A percentile compares a stretch with the other conserved stretches of the same genome.
Evolutionary conservation across 2,329 filamentous ascomycete species (phyloP).

Genomic region (Diaporthe citrichinensis): DNA sequence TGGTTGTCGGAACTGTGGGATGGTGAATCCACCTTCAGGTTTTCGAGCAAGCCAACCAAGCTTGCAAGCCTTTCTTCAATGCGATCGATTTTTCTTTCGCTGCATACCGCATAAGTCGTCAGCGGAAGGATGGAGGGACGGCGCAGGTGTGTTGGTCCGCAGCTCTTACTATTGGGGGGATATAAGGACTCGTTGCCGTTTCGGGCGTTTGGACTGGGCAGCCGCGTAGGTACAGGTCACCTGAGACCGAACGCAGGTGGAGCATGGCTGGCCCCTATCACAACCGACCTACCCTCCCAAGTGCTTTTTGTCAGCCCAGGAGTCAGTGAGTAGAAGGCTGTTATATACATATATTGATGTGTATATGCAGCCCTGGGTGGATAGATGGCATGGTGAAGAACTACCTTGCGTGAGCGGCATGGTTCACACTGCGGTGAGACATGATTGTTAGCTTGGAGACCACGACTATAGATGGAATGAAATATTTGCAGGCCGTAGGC

Average conservation of each 20-base stretch:
- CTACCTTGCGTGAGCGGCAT: slow-evolving; percentile 27
- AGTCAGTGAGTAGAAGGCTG: neutral
- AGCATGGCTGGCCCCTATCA: slow-evolving; percentile 54
- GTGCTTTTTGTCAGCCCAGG: neutral
- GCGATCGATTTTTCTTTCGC: slow-evolving; percentile 56
- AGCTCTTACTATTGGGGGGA: slow-evolving; percentile 55
- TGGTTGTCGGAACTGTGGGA: slow-evolving; percentile 31
- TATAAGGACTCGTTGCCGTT: slow-evolving; percentile 54
- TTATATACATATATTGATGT: neutral
- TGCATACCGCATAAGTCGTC: slow-evolving; percentile 37
- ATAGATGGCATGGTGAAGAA: neutral
- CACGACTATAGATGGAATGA: neutral
- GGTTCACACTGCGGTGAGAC: slow-evolving; percentile 4
- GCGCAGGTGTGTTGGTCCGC: neutral
- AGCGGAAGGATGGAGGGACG: neutral
- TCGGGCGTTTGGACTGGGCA: slow-evolving; percentile 51
- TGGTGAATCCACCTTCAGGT: slow-evolving; percentile 49
- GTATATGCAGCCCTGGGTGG: neutral
- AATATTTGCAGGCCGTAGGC: neutral
- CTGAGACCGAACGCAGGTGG: slow-evolving; percentile 54
- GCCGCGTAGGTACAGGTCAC: slow-evolving; percentile 54
- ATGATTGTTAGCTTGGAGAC: neutral
- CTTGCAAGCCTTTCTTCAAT: slow-evolving; percentile 54
- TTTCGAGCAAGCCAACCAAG: slow-evolving; percentile 51
- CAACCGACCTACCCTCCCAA: slow-evolving; percentile 48